Percentiles rank a stretch among this genome's conserved stretches.
phyloP scores from a whole-genome alignment of 2,329 filamentous ascomycete genomes.

The Daldinia sp. region DNA sequence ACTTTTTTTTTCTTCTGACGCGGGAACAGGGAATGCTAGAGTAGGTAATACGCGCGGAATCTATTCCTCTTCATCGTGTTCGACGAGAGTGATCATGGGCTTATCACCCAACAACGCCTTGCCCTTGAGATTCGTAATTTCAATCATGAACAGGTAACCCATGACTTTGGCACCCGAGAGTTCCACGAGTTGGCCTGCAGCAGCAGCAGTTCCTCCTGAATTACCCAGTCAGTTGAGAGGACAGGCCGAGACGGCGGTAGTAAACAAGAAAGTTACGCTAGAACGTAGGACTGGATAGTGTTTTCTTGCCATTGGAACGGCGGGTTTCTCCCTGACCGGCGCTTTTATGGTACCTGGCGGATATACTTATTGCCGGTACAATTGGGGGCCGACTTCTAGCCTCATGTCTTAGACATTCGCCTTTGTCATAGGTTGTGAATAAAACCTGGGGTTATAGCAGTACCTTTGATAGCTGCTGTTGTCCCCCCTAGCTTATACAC shows the following conservation, averaged over 20 bases:
- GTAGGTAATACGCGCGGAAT: constrained; percentile 12
- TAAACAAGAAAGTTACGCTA: constrained; percentile 13
- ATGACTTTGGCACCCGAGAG: constrained; percentile 86
- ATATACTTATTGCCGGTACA: constrained; percentile 4
- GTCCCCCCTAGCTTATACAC: not conserved
- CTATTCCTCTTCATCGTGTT: constrained; percentile 53
- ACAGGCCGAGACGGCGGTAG: constrained; percentile 24
- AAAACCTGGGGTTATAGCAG: constrained; percentile 5
- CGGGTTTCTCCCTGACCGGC: constrained; percentile 2
- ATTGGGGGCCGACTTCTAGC: constrained; percentile 12
- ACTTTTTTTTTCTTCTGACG: constrained; percentile 11
- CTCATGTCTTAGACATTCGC: constrained; percentile 2
- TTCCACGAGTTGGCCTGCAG: constrained; percentile 84
- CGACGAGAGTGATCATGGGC: constrained; percentile 84
- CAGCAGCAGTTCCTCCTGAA: constrained; percentile 87
- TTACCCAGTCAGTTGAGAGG: constrained; percentile 37
- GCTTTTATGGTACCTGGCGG: constrained; percentile 3
- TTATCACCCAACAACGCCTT: constrained; percentile 83
- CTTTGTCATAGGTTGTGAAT: constrained; percentile 4
- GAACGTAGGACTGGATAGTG: constrained; percentile 26
- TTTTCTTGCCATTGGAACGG: constrained; percentile 2
- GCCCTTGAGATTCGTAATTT: constrained; percentile 92
- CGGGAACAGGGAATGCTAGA: constrained; percentile 11
- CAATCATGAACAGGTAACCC: constrained; percentile 94
- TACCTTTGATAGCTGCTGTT: constrained; percentile 5